These are phyloP conservation scores for Mycena sp. DNA, from an alignment of 1,284 basidiomycete genomes.

Conservation along the genomic window DNA sequence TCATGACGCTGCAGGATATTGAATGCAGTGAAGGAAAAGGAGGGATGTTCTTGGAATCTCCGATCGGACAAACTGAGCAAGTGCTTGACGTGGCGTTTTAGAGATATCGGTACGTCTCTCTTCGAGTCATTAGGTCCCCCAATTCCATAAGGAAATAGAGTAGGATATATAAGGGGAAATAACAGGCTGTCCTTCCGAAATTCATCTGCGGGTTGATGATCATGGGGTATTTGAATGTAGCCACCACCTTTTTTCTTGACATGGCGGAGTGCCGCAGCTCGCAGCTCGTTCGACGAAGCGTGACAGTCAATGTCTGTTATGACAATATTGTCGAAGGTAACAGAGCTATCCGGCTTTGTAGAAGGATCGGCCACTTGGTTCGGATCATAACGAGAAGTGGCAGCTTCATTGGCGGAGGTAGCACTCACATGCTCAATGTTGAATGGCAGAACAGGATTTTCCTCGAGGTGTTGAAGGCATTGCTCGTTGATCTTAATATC, in stretches of 20 bases:
- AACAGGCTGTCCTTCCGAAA: constrained; percentile 40
- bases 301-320: constrained; percentile 42
- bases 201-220: constrained; percentile 39
- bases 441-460: constrained; percentile 35
- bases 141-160: constrained; percentile 48
- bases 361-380: neutral
- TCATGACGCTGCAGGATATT: constrained; percentile 46
- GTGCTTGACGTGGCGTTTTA: constrained; percentile 42
- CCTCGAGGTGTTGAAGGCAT: constrained; percentile 23
- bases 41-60: constrained; percentile 47
- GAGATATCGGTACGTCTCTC: constrained; percentile 28
- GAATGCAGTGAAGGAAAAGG: constrained; percentile 48
- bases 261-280: constrained; percentile 45
- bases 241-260: constrained; percentile 38
- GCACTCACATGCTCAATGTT: neutral
- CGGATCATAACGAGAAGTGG: constrained; percentile 38
- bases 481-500: constrained; percentile 40
- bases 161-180: constrained; percentile 47
- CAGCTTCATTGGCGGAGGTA: constrained; percentile 20
- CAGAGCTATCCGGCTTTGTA: neutral
- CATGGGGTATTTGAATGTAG: constrained; percentile 43
- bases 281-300: constrained; percentile 38
- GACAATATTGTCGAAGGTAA: constrained; percentile 40
- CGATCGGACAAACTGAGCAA: constrained; percentile 40
- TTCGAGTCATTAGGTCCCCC: constrained; percentile 45